phyloP scores from a whole-genome alignment of 1,284 basidiomycete genomes.

The Wallemia hederae region DNA sequence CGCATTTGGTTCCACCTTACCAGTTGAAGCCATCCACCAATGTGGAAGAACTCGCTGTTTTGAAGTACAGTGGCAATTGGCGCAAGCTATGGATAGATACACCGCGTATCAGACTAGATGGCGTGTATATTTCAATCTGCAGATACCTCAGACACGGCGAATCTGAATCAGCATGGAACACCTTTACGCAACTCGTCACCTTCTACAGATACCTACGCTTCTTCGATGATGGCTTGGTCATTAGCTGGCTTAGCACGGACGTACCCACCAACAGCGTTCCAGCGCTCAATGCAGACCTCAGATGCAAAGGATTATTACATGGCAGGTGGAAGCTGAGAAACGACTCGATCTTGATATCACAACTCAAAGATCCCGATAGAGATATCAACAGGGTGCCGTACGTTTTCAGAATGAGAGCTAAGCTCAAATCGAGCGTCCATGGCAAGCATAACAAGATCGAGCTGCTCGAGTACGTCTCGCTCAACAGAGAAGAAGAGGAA shows the following conservation, averaged over 20 bases:
- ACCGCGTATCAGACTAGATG: constrained; percentile 51
- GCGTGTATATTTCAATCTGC: constrained; percentile 65
- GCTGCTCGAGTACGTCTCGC: neutral
- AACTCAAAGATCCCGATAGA: neutral
- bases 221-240: constrained; percentile 53
- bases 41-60: constrained; percentile 21
- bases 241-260: constrained; percentile 63
- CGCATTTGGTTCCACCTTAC: constrained; percentile 30
- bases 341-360: neutral
- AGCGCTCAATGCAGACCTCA: neutral
- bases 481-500: neutral
- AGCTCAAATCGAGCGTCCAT: neutral
- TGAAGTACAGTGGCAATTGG: constrained; percentile 30
- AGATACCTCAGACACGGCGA: constrained; percentile 25
- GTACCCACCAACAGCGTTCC: neutral
- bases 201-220: constrained; percentile 64
- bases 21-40: constrained; percentile 27
- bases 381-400: neutral
- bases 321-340: neutral
- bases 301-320: neutral
- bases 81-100: constrained; percentile 48
- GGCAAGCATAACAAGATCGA: constrained; percentile 1
- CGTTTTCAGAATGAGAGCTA: neutral
- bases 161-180: constrained; percentile 1
- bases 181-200: constrained; percentile 30